These are phyloP conservation scores for Phytophthora sojae DNA, from an alignment of 352 stramenopile species.

Conservation along the genomic window DNA sequence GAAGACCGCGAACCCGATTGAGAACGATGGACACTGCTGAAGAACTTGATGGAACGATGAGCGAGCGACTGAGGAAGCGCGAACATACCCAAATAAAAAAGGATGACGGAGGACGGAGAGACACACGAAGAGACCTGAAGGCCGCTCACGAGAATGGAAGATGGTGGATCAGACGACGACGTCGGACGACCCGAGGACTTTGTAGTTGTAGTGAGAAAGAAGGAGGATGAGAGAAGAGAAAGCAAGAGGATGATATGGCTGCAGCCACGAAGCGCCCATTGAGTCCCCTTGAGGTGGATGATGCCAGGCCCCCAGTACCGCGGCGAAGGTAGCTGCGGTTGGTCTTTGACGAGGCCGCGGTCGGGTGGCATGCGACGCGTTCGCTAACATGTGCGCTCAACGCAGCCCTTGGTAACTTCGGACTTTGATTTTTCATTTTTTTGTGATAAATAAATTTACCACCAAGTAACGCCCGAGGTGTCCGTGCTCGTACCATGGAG, in stretches of 20 bases:
- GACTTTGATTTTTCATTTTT: conserved; percentile 61
- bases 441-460: conserved; percentile 70
- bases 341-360: conserved; percentile 37
- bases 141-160: conserved; percentile 40
- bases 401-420: conserved; percentile 37
- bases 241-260: conserved; percentile 43
- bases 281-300: conserved; percentile 33
- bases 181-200: conserved; percentile 46
- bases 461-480: conserved; percentile 12
- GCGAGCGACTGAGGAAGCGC: conserved; percentile 33
- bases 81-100: conserved; percentile 35
- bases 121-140: conserved; percentile 44
- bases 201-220: conserved; percentile 54
- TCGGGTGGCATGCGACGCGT: conserved; percentile 21
- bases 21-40: conserved; percentile 44
- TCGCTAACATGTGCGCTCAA: conserved; percentile 26
- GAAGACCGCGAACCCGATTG: conserved; percentile 30
- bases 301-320: conserved; percentile 23
- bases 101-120: conserved; percentile 16
- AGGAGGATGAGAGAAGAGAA: conserved; percentile 30
- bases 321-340: conserved; percentile 34
- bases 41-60: conserved; percentile 39
- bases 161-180: conserved; percentile 42
- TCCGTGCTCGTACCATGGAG: conserved; percentile 2
- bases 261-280: conserved; percentile 39